Conservation (phyloP, 169 alveolate genomes). For the Amoebophrya sp. region DNA sequence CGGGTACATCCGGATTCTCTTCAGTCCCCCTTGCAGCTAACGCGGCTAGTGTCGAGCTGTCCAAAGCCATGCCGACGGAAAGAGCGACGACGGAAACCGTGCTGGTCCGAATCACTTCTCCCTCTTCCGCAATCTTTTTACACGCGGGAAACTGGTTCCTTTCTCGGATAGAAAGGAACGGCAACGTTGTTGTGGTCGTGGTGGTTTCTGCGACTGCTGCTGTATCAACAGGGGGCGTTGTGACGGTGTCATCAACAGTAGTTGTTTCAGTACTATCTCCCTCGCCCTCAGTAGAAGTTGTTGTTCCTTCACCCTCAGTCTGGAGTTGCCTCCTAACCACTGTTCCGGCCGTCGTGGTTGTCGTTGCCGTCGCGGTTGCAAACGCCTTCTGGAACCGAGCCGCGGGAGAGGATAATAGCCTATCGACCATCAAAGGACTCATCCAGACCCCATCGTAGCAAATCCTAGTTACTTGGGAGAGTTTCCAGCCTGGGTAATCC, state of each 20-base stretch:
- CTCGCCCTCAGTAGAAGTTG: neutral
- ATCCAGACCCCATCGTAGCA: neutral
- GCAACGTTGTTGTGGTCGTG: neutral
- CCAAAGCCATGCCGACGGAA: neutral
- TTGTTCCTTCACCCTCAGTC: too few species aligned
- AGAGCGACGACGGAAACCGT: neutral
- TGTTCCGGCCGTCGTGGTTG: neutral
- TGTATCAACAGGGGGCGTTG: too few species aligned
- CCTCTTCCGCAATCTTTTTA: neutral
- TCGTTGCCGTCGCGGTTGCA: neutral
- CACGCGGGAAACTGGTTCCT: neutral
- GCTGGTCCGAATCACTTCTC: neutral
- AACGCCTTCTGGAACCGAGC: neutral
- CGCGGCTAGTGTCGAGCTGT: neutral
- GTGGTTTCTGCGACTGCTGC: too few species aligned
- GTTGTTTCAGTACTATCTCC: neutral
- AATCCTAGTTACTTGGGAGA: neutral
- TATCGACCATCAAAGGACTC: neutral
- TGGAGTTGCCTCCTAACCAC: too few species aligned
- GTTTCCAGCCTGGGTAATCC: neutral
- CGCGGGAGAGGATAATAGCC: neutral
- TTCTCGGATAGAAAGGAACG: neutral
- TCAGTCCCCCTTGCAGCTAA: neutral
- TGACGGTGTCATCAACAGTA: too few species aligned
- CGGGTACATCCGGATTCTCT: neutral